Percentiles rank a stretch among this genome's conserved stretches.
Conservation (phyloP, 345 rosid genomes). For the Dipteronia dyeriana region DNA sequence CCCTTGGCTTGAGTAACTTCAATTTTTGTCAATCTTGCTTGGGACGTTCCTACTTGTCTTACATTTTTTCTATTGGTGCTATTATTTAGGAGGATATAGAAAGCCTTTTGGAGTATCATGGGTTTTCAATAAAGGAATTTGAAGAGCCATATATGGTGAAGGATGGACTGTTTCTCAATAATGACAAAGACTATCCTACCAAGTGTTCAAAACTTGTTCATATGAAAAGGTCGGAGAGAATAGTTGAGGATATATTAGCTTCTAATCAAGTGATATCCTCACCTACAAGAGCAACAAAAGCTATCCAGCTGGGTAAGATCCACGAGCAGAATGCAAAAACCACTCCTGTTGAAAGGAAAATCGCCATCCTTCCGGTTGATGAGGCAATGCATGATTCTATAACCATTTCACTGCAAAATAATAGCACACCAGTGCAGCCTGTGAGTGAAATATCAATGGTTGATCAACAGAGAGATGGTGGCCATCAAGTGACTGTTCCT, state of each 20-base stretch:
- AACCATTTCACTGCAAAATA: constrained; percentile 41
- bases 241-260: constrained; percentile 66
- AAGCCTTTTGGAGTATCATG: constrained; percentile 68
- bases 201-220: constrained; percentile 85
- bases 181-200: constrained; percentile 76
- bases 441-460: constrained; percentile 30
- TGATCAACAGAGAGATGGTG: constrained; percentile 33
- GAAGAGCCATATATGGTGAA: constrained; percentile 96
- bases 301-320: constrained; percentile 31
- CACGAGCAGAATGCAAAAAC: constrained; percentile 32
- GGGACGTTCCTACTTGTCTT: constrained; percentile 27
- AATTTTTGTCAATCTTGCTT: background rate
- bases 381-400: constrained; percentile 48
- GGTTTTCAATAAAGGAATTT: constrained; percentile 71
- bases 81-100: constrained; percentile 70
- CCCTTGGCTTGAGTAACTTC: constrained; percentile 19
- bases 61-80: constrained; percentile 27
- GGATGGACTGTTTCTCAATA: constrained; percentile 77
- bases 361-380: constrained; percentile 33
- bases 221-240: constrained; percentile 61
- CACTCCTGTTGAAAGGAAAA: constrained; percentile 37
- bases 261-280: constrained; percentile 31
- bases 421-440: constrained; percentile 30
- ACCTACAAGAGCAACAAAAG: constrained; percentile 35
- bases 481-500: constrained; percentile 30